Evolutionary conservation across 1,284 basidiomycete genomes (phyloP).

Genomic region (Amylostereum areolatum): DNA sequence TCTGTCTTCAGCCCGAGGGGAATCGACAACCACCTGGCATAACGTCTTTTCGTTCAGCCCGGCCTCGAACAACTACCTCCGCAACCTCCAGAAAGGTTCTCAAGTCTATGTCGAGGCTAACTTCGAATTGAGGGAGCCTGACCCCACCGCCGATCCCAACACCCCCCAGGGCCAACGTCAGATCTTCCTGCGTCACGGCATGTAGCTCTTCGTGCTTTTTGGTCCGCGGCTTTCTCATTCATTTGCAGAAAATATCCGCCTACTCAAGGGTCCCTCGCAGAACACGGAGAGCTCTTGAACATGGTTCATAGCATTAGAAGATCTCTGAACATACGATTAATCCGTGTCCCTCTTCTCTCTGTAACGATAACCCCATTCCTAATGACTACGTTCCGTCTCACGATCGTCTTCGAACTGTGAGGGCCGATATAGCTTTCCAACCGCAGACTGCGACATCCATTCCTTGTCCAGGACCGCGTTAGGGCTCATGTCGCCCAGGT

Average conservation of each 20-base stretch:
- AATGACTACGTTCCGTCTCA: constrained; percentile 15
- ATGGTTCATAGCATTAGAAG: background rate
- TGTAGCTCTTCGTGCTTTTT: constrained; percentile 11
- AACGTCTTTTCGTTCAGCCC: constrained; percentile 65
- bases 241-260: constrained; percentile 22
- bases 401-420: constrained; percentile 14
- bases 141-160: constrained; percentile 51
- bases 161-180: constrained; percentile 68
- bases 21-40: constrained; percentile 65
- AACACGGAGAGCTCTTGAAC: background rate
- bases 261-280: constrained; percentile 16
- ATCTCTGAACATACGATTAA: background rate
- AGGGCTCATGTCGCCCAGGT: background rate
- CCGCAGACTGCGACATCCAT: constrained; percentile 15
- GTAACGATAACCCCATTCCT: background rate
- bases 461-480: constrained; percentile 5
- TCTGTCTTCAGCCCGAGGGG: constrained; percentile 40
- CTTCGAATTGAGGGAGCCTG: constrained; percentile 69
- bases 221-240: constrained; percentile 2
- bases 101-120: constrained; percentile 73
- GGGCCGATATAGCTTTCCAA: constrained; percentile 15
- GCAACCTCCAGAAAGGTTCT: constrained; percentile 57
- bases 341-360: too few relatives aligned
- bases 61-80: constrained; percentile 51
- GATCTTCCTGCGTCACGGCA: constrained; percentile 74